Evolutionary conservation across 441 rosid species (phyloP).

Genomic region (Gossypium davidsonii): DNA sequence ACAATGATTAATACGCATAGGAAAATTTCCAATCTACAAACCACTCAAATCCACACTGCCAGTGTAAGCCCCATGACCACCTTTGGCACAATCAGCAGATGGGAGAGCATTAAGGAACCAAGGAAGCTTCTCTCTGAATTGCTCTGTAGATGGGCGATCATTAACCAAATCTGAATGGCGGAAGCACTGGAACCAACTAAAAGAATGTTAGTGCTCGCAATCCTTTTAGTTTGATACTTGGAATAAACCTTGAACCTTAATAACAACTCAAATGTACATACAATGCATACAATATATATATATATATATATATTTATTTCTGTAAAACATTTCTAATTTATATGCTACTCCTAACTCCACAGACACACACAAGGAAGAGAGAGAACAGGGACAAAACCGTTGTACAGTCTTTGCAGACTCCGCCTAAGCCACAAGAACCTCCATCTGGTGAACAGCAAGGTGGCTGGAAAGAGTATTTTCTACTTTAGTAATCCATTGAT

Average conservation of each 20-base stretch:
- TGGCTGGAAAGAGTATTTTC: constrained; percentile 43
- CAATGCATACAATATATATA: not conserved
- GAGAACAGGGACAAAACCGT: constrained; percentile 38
- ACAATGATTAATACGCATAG: not conserved
- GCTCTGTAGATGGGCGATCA: constrained; percentile 53
- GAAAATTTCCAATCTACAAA: constrained; percentile 22
- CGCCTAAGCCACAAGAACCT: constrained; percentile 52
- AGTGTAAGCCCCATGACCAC: constrained; percentile 78
- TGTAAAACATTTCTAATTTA: not conserved
- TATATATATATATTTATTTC: not conserved
- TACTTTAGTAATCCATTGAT: constrained; percentile 13
- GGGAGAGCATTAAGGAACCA: constrained; percentile 71
- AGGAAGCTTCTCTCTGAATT: constrained; percentile 65
- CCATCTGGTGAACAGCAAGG: constrained; percentile 82
- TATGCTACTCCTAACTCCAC: not conserved
- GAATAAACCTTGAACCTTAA: not conserved
- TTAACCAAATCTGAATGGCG: constrained; percentile 53
- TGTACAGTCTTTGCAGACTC: constrained; percentile 64
- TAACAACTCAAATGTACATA: not conserved
- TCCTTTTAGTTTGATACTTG: not conserved
- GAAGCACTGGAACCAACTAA: constrained; percentile 51
- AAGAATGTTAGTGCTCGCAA: constrained; percentile 23
- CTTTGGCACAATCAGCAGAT: constrained; percentile 82
- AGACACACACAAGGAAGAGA: constrained; percentile 7
- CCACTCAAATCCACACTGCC: constrained; percentile 62